These are phyloP conservation scores for Aspergillus nomiae DNA, from an alignment of 2,329 filamentous ascomycete species.

Conservation along the genomic window DNA sequence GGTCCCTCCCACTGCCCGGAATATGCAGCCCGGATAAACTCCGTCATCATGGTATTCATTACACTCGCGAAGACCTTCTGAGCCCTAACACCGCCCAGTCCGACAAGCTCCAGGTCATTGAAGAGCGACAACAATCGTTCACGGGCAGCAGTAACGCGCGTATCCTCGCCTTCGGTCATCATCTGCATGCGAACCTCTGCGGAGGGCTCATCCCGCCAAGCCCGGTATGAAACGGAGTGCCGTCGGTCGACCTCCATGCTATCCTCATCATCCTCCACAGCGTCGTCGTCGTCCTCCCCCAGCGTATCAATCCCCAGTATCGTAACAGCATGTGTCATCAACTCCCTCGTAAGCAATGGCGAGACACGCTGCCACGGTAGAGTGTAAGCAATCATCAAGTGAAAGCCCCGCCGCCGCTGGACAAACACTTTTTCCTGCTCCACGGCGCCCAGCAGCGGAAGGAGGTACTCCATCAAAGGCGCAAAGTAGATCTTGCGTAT, in stretches of 20 bases:
- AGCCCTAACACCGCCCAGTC: conserved; percentile 56
- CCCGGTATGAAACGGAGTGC: conserved; percentile 40
- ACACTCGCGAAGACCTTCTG: conserved; percentile 61
- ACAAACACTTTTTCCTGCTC: conserved; percentile 33
- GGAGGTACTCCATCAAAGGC: conserved; percentile 36
- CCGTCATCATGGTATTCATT: conserved; percentile 59
- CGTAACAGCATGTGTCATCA: conserved; percentile 48
- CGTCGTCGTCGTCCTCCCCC: conserved; percentile 19
- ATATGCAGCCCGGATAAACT: conserved; percentile 59
- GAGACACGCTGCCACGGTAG: conserved; percentile 46
- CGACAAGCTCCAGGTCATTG: conserved; percentile 52
- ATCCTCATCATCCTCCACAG: conserved; percentile 26
- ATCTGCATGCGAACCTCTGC: conserved; percentile 29
- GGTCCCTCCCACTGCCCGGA: conserved; percentile 59
- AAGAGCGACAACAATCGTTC: conserved; percentile 44
- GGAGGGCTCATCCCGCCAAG: conserved; percentile 38
- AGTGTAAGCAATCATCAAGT: conserved; percentile 52
- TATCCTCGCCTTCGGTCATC: conserved; percentile 37
- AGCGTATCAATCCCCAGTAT: conserved; percentile 44
- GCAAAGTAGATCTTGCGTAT: conserved; percentile 41
- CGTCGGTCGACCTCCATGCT: conserved; percentile 42
- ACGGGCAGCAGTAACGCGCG: conserved; percentile 32
- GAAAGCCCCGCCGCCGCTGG: conserved; percentile 46
- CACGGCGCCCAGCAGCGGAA: conserved; percentile 28
- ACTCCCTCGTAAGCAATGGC: conserved; percentile 45